These are phyloP conservation scores for Fusarium redolens DNA, from an alignment of 2,329 filamentous ascomycete species.

Conservation along the genomic window DNA sequence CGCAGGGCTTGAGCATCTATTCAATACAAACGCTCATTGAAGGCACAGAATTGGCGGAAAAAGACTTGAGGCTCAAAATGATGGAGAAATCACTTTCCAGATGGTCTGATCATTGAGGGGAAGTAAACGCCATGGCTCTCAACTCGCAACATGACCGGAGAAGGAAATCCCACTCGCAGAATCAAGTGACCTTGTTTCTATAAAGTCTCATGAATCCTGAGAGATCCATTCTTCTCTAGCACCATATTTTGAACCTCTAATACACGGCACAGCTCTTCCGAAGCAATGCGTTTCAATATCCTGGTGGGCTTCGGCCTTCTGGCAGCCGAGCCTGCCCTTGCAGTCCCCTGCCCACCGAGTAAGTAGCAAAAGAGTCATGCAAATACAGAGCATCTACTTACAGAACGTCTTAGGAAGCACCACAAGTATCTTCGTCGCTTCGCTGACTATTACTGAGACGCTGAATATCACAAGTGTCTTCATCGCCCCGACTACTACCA, in stretches of 20 bases:
- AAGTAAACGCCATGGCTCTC: not conserved
- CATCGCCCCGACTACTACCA: not conserved
- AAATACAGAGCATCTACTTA: not conserved
- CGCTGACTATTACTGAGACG: not conserved
- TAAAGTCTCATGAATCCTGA: not conserved
- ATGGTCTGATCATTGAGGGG: not conserved
- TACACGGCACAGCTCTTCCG: not conserved
- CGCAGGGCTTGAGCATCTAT: not conserved
- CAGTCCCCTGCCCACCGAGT: constrained; percentile 8
- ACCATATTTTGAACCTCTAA: not conserved
- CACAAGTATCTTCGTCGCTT: no score
- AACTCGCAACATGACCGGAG: not conserved
- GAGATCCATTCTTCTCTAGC: not conserved
- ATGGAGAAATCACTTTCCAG: not conserved
- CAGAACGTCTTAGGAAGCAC: not conserved
- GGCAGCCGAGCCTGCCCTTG: constrained; percentile 9
- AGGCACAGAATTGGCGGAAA: not conserved
- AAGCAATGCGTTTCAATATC: constrained; percentile 4
- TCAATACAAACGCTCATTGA: not conserved
- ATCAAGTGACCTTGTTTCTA: not conserved
- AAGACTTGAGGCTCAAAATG: no score
- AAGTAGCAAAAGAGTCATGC: not conserved
- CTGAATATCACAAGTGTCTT: not conserved
- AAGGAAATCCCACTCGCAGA: not conserved
- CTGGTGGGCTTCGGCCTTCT: constrained; percentile 16